phyloP scores from a whole-genome alignment of 169 alveolate species.

The Eimeria brunetti region DNA sequence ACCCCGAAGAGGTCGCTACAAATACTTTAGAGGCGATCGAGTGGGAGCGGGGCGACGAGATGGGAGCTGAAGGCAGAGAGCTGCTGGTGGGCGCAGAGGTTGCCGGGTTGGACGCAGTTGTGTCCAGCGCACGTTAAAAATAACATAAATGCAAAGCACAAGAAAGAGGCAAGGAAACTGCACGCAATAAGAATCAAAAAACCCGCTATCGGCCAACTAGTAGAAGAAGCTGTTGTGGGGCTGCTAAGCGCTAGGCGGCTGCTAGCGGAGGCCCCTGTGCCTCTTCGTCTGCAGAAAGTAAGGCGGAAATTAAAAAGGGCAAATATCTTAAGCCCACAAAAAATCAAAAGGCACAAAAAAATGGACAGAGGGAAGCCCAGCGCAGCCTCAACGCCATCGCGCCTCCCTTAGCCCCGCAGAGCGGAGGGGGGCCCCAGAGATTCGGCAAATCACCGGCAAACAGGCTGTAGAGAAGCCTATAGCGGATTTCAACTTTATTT shows the following conservation, averaged over 20 bases:
- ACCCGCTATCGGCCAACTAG: slow-evolving; percentile 60
- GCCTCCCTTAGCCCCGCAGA: slow-evolving; percentile 49
- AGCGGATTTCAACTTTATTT: not conserved
- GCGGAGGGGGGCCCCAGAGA: slow-evolving; percentile 57
- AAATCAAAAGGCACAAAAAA: slow-evolving; percentile 30
- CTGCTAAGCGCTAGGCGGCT: slow-evolving; percentile 12
- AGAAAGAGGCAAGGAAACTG: slow-evolving; percentile 1
- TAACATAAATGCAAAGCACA: not conserved
- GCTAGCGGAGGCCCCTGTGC: slow-evolving; percentile 53
- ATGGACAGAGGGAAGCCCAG: not conserved
- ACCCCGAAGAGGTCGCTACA: not conserved
- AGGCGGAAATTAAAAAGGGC: slow-evolving; percentile 50
- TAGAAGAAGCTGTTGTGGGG: slow-evolving; percentile 36
- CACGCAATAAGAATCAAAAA: slow-evolving; percentile 25
- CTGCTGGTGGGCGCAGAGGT: not conserved
- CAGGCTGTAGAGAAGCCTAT: not conserved
- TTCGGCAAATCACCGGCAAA: not conserved
- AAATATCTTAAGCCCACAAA: slow-evolving; percentile 33
- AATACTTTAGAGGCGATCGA: not conserved
- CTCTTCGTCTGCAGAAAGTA: slow-evolving; percentile 14
- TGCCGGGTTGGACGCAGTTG: not conserved
- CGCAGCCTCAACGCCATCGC: not conserved
- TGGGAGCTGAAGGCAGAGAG: not conserved
- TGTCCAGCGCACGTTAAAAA: slow-evolving; percentile 1
- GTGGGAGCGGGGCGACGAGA: not conserved